A percentile compares a stretch with the other conserved stretches of the same genome.
These are phyloP conservation scores for Puccinellia tenuiflora DNA, from an alignment of 176 grass and related monocot species.

Conservation along the genomic window DNA sequence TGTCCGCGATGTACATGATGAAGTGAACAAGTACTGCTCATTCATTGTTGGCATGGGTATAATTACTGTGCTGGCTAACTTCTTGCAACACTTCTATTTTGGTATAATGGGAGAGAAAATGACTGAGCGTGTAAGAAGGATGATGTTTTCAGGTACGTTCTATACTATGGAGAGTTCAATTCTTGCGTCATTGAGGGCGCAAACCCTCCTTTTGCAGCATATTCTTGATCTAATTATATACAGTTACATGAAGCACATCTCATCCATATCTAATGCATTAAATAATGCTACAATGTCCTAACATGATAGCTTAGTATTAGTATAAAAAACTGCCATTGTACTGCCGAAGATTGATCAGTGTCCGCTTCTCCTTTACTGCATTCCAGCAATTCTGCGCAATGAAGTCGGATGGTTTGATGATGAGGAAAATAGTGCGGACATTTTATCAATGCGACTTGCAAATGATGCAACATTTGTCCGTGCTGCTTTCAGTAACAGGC, in stretches of 20 bases:
- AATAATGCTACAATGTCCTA: background rate
- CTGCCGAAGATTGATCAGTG: slow-evolving; percentile 17
- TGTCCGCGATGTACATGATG: slow-evolving; percentile 52
- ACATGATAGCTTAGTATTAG: background rate
- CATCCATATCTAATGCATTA: background rate
- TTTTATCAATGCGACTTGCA: slow-evolving; percentile 85
- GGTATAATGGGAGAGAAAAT: slow-evolving; percentile 99
- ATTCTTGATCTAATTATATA: background rate
- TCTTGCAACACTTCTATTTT: slow-evolving; percentile 98
- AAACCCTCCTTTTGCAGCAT: background rate
- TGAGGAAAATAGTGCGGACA: slow-evolving; percentile 87
- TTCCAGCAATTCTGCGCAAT: slow-evolving; percentile 85
- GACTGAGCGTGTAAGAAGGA: slow-evolving; percentile 96
- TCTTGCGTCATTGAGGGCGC: background rate
- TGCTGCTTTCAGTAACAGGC: slow-evolving; percentile 93
- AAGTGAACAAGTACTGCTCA: slow-evolving; percentile 83
- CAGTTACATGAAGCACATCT: background rate
- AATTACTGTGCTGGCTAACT: slow-evolving; percentile 92
- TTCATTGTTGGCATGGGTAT: slow-evolving; percentile 87
- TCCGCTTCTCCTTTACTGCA: slow-evolving; percentile 12
- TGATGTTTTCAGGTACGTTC: slow-evolving; percentile 98
- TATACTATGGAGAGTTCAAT: background rate
- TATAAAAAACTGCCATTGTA: background rate
- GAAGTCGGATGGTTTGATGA: slow-evolving; percentile 99
- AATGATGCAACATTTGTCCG: slow-evolving; percentile 98